Evolutionary conservation across 2,329 filamentous ascomycete species (phyloP).

Genomic region (Helminthosporium solani): DNA sequence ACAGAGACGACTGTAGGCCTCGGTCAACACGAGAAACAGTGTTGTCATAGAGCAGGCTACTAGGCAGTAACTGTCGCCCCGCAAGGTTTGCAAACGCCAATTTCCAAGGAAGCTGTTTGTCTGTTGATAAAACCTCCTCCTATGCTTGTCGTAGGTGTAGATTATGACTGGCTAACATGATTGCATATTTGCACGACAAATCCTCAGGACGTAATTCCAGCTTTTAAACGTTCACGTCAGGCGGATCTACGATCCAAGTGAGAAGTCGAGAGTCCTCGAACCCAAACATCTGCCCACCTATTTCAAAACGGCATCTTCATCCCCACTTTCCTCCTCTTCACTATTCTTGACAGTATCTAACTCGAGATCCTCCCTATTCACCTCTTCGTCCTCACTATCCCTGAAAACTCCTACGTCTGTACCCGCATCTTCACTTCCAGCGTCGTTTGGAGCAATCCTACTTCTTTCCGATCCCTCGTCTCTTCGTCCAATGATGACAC

Average conservation of each 20-base stretch:
- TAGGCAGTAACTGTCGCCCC: neutral
- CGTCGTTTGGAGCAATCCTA: neutral
- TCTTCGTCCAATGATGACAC: slow-evolving; percentile 73
- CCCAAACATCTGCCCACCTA: slow-evolving; percentile 12
- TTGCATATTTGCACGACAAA: too few species aligned
- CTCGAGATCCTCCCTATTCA: slow-evolving; percentile 27
- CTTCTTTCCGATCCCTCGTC: slow-evolving; percentile 50
- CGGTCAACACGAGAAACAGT: neutral
- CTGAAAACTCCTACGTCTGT: slow-evolving; percentile 29
- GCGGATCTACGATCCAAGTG: neutral
- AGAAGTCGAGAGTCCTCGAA: too few species aligned
- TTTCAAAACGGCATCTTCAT: slow-evolving; percentile 36
- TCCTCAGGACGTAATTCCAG: too few species aligned
- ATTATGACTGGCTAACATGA: too few species aligned
- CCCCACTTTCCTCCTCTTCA: slow-evolving; percentile 20
- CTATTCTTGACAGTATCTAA: slow-evolving; percentile 28
- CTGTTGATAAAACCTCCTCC: neutral
- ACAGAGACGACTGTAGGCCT: too few species aligned
- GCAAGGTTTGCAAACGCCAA: neutral
- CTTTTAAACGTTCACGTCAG: too few species aligned
- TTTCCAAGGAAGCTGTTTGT: neutral
- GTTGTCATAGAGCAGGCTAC: neutral
- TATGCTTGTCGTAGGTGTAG: too few species aligned
- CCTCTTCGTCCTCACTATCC: slow-evolving; percentile 46
- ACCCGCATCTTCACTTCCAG: slow-evolving; percentile 22